Conservation (phyloP, 208 protist genomes). For the Borovskyia barvae region DNA sequence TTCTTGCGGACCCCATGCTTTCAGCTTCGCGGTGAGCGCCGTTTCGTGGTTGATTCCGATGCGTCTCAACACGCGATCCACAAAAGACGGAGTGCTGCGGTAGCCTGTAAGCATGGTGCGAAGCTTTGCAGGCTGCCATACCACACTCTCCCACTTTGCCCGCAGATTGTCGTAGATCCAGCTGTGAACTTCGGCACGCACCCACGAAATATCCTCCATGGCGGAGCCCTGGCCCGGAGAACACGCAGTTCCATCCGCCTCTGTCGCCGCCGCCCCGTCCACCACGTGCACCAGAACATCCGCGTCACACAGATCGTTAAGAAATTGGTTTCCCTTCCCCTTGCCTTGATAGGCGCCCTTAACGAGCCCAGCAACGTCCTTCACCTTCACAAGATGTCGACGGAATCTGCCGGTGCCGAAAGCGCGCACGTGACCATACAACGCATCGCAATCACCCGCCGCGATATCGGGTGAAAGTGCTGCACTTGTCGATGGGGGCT, state of each 20-base stretch:
- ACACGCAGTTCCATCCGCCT: slow-evolving; percentile 84
- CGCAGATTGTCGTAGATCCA: slow-evolving; percentile 95
- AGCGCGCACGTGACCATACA: slow-evolving; percentile 57
- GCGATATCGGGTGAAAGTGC: slow-evolving; percentile 8
- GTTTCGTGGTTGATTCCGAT: slow-evolving; percentile 48
- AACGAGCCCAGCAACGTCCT: slow-evolving; percentile 94
- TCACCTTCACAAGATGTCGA: slow-evolving; percentile 79
- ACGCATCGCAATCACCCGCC: slow-evolving; percentile 44
- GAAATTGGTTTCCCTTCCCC: slow-evolving; percentile 93
- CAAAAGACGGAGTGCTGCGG: slow-evolving; percentile 68
- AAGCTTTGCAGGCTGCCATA: slow-evolving; percentile 68
- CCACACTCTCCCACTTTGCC: slow-evolving; percentile 75
- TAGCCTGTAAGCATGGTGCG: slow-evolving; percentile 93
- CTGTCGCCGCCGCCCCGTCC: slow-evolving; percentile 86
- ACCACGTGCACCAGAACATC: slow-evolving; percentile 94
- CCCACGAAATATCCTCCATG: slow-evolving; percentile 88
- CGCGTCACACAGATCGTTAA: slow-evolving; percentile 94
- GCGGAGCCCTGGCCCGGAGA: slow-evolving; percentile 60
- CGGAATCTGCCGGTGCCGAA: slow-evolving; percentile 38
- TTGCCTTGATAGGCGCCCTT: slow-evolving; percentile 92
- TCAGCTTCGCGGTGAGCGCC: slow-evolving; percentile 32
- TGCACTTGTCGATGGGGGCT: neutral
- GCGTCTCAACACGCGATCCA: slow-evolving; percentile 60
- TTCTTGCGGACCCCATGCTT: slow-evolving; percentile 59
- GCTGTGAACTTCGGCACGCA: slow-evolving; percentile 89